Conservation (phyloP, 371 early-diverging fungal species). For the Syncephalastrum monosporum region DNA sequence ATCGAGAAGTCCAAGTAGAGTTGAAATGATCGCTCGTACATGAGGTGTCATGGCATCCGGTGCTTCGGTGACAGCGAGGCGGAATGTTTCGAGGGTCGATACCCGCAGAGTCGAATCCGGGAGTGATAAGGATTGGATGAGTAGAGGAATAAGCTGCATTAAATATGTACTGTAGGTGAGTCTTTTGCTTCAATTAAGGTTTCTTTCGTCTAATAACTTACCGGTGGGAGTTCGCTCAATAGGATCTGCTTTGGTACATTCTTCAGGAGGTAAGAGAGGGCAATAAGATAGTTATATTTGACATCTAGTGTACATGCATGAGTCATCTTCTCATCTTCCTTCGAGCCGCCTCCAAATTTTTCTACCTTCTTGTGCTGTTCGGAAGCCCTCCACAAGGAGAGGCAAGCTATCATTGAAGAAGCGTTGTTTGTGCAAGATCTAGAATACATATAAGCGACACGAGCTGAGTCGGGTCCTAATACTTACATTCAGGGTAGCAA, state of each 20-base stretch:
- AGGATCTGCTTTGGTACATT: constrained; percentile 83
- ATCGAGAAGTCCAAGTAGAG: constrained; percentile 44
- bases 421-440: constrained; percentile 81
- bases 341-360: constrained; percentile 70
- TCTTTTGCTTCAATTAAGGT: not conserved
- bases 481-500: constrained; percentile 66
- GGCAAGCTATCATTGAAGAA: constrained; percentile 79
- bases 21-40: constrained; percentile 47
- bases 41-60: constrained; percentile 62
- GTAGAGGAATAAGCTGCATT: constrained; percentile 68
- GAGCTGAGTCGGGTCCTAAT: not conserved
- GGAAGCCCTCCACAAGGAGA: constrained; percentile 65
- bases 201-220: constrained; percentile 32
- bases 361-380: constrained; percentile 38
- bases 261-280: constrained; percentile 77
- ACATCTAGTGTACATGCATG: constrained; percentile 57
- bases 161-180: not conserved
- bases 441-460: constrained; percentile 7
- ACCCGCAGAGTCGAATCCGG: constrained; percentile 65
- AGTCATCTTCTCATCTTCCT: constrained; percentile 28
- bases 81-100: constrained; percentile 76
- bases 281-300: constrained; percentile 66
- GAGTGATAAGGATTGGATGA: constrained; percentile 68
- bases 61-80: constrained; percentile 60
- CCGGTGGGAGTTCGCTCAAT: constrained; percentile 72